These are phyloP conservation scores for Arachis hypogaea DNA, from an alignment of 306 rosid genomes.

Conservation along the genomic window DNA sequence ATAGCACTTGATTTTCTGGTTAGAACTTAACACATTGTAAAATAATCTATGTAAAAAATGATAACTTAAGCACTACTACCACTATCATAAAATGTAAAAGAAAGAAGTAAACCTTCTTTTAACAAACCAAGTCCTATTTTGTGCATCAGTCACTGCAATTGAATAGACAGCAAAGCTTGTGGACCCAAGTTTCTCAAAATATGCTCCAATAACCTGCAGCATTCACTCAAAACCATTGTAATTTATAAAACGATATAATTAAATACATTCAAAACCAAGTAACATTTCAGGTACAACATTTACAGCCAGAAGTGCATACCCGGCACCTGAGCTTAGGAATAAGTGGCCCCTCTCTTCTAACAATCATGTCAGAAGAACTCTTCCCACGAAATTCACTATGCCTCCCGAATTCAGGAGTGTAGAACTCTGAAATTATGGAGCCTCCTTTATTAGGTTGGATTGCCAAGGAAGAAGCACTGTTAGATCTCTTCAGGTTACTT, in stretches of 20 bases:
- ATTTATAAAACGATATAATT: slow-evolving; percentile 10
- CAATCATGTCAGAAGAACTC: slow-evolving; percentile 65
- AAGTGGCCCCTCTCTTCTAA: slow-evolving; percentile 61
- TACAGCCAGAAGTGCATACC: slow-evolving; percentile 60
- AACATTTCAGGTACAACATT: slow-evolving; percentile 15
- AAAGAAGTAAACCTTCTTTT: slow-evolving; percentile 78
- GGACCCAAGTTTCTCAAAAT: slow-evolving; percentile 85
- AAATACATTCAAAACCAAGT: slow-evolving; percentile 10
- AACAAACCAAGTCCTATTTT: slow-evolving; percentile 88
- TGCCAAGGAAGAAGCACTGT: slow-evolving; percentile 70
- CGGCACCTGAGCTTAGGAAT: slow-evolving; percentile 86
- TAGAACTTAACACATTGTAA: slow-evolving; percentile 3
- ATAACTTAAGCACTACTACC: slow-evolving; percentile 11
- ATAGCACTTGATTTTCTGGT: slow-evolving; percentile 25
- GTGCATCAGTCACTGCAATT: slow-evolving; percentile 86
- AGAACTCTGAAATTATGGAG: slow-evolving; percentile 76
- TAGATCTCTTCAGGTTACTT: slow-evolving; percentile 72
- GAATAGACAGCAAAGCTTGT: slow-evolving; percentile 96
- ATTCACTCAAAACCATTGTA: slow-evolving; percentile 25
- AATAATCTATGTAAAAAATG: slow-evolving; percentile 14
- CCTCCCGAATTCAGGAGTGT: slow-evolving; percentile 61
- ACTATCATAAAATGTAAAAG: slow-evolving; percentile 30
- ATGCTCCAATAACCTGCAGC: slow-evolving; percentile 92
- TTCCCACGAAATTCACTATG: slow-evolving; percentile 48
- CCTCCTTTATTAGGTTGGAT: slow-evolving; percentile 54